Evolutionary conservation across 192 early-diverging fungal species (phyloP), one percentile per base, ranked within the genome.

Genomic region (Cladochytrium replicatum): DNA sequence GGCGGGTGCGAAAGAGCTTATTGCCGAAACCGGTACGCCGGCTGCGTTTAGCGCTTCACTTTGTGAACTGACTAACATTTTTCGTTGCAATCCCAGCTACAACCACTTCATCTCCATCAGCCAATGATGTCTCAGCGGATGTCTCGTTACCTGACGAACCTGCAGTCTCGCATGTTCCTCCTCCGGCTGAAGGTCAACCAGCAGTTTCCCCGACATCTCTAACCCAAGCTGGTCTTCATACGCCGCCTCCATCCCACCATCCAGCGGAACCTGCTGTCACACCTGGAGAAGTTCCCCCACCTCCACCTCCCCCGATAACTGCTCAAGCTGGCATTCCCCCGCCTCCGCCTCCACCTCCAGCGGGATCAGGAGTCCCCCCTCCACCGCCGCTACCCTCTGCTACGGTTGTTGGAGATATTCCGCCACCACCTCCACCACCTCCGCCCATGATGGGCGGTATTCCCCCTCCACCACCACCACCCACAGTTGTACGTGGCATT

Each of bases 371-470:
- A 44, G 44, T 22, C 17, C 50, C 50, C 7, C 50, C 53, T 6
- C 50, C 50, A 52, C 50, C 11, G 17, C 17, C 9, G 53, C n/a
- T 52, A 48, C 8, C 55, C 24, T n/a, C 15, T 24, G 21, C n/a
- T 13, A 34, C 43, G 2, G 13, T n/a, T 42, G 13, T 25, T 24
- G 17, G 32, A 3, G 34, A 7, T 52, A 19, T 41, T 1, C 57
- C 60, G 7, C 58, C 58, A 28, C 58, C 58, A 28, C 58, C 58
- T 11, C 58, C 58, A 4, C 58, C 58, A 21, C 55, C 55, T 2
- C 58, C 58, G 8, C 61, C 55, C 32, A 32, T 37, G 13, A 51
- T 61, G 52, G 19, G 24, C 7, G 7, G 6, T 51, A 6, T 0
- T 8, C 1, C 0, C 0, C 50, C n/a, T 19, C 7, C 15, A 51